Evolutionary conservation across 371 early-diverging fungal species (phyloP), one percentile per base, ranked within the genome.

Genomic region (Mortierella sp.): DNA sequence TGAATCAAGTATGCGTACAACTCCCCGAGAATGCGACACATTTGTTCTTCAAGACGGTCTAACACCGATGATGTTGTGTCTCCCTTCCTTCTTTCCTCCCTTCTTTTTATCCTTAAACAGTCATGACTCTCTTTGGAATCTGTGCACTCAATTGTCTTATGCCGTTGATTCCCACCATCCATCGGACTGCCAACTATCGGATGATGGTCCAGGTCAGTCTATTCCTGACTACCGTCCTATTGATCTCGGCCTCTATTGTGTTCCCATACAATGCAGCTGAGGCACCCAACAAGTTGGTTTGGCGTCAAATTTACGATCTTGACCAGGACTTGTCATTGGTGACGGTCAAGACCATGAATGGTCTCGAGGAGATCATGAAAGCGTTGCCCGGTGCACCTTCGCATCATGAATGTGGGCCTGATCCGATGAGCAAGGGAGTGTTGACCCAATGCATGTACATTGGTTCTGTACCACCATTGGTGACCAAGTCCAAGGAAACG

Each of bases 281-380:
- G 44, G 71, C 71, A 6, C 75, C 70, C 52, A 65, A 71, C 53
- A 73, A 71, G 66, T 46, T 74, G 28, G 26, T 63, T 7, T 72
- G 70, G 76, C 62, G 68, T 14, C 68, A 72, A 51, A 29, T 74
- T 23, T 66, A 66, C 50, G 60, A 71, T 47, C 64, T 71, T n/a
- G 59, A 70, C 21, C 46, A 55, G 28, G 57, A 70, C 12, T 51
- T 57, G 4, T 81, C 75, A 50, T n/a, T 46, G 18, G 69, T 73
- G 16, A 70, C 65, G n/a, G 66, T 65, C 48, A 72, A 84, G 86
- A 87, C 53, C 74, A 84, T 80, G 76, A 67, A 62, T 60, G 82
- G 15, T 26, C 81, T 50, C 50, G 75, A 85, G 77, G 58, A 64
- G 69, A 19, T 65, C 82, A 61, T 88, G 85, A 19, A 68, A 14